These are phyloP conservation scores for Fusarium graminum DNA, from an alignment of 2,329 filamentous ascomycete genomes.

Conservation along the genomic window DNA sequence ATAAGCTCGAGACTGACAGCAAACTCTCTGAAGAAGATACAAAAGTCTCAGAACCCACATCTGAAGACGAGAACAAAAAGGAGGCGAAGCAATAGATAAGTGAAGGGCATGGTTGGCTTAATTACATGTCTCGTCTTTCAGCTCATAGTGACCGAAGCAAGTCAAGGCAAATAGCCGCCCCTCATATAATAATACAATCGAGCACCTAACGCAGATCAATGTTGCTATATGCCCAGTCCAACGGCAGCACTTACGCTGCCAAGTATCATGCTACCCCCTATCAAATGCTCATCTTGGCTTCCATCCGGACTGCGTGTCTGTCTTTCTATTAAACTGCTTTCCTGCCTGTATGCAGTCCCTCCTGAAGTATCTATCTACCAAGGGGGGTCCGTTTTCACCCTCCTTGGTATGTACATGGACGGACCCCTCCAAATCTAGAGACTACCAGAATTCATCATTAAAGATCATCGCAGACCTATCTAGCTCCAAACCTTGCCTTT, in stretches of 20 bases:
- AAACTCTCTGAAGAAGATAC: conserved; percentile 24
- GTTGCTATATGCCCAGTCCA: neutral
- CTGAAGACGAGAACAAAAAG: conserved; percentile 22
- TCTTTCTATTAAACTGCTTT: conserved; percentile 1
- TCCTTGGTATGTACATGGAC: neutral
- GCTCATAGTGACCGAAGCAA: conserved; percentile 9
- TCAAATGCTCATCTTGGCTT: conserved; percentile 1
- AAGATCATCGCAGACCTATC: neutral
- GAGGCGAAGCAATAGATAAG: conserved; percentile 33
- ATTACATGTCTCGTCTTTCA: conserved; percentile 11
- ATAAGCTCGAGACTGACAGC: conserved; percentile 14
- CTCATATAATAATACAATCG: conserved; percentile 31
- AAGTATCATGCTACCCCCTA: neutral
- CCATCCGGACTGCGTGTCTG: neutral
- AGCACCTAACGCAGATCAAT: conserved; percentile 3
- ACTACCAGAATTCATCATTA: neutral
- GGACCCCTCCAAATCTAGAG: neutral
- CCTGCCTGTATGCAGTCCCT: neutral
- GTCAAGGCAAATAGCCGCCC: neutral
- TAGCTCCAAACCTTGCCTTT: neutral
- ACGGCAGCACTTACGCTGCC: neutral
- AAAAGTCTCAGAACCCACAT: conserved; percentile 5
- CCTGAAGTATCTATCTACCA: neutral
- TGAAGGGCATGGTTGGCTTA: conserved; percentile 14
- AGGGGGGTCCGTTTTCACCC: too few relatives aligned